phyloP scores from a whole-genome alignment of 139 green algal genomes.

The Picochlorum sp. region DNA sequence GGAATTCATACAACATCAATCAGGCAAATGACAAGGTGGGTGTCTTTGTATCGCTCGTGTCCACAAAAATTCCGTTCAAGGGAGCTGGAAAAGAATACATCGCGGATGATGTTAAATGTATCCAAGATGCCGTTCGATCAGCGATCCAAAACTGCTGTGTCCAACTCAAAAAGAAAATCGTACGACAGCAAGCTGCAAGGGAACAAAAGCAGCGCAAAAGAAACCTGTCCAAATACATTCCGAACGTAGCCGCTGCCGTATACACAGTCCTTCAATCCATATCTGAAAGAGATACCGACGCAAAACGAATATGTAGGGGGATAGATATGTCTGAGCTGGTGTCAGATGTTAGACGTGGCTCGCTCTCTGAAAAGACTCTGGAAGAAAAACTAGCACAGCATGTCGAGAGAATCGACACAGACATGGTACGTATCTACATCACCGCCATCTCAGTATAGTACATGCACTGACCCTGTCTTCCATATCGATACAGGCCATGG shows the following conservation, averaged over 20 bases:
- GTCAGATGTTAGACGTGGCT: slow-evolving; percentile 33
- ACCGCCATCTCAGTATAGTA: too few relatives aligned
- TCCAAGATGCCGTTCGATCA: slow-evolving; percentile 73
- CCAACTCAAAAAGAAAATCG: slow-evolving; percentile 77
- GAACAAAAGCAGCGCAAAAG: slow-evolving; percentile 80
- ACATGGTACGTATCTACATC: slow-evolving; percentile 54
- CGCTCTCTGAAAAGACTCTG: slow-evolving; percentile 51
- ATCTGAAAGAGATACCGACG: slow-evolving; percentile 17
- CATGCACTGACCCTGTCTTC: background rate
- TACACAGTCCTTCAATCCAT: slow-evolving; percentile 46
- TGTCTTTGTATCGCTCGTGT: slow-evolving; percentile 96
- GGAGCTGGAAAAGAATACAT: slow-evolving; percentile 98
- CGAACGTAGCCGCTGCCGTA: slow-evolving; percentile 57
- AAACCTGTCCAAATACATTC: slow-evolving; percentile 90
- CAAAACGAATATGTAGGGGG: slow-evolving; percentile 35
- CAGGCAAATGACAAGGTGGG: slow-evolving; percentile 78
- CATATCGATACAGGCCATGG: slow-evolving; percentile 51
- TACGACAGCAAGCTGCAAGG: slow-evolving; percentile 50
- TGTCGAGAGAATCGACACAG: slow-evolving; percentile 83
- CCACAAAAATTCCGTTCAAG: slow-evolving; percentile 99
- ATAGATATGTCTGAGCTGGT: slow-evolving; percentile 42
- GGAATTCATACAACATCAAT: slow-evolving; percentile 95
- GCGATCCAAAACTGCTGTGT: slow-evolving; percentile 74
- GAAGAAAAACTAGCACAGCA: slow-evolving; percentile 62
- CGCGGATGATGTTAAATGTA: slow-evolving; percentile 88